Base-by-base conservation (phyloP, 768 basidiomycete genomes). In the Amanita fuliginea region DNA sequence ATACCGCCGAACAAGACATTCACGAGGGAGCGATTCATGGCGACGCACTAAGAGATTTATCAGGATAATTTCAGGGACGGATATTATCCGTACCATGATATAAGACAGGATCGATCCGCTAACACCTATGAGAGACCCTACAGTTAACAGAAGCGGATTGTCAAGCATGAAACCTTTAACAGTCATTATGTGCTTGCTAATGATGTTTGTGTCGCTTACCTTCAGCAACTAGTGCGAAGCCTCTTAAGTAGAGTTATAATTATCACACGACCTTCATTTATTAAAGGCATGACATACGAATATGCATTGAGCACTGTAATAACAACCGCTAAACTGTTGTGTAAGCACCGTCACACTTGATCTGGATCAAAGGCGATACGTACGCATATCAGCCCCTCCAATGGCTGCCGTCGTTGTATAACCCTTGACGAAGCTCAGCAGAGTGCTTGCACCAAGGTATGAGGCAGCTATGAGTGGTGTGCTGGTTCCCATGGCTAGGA, bases 1-100 rank as follows among this genome's bases (percentile, higher is more conserved):
- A 90, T 85, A n/a, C 90, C 90, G 35, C 90, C 90, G 60, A 93
- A 93, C 7, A 93, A 71, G 14, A 92, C 90, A 55, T 92, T 93
- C 14, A 80, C 75, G 49, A 87, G 66, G 9, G 86, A 90, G 35
- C 90, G 76, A 66, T 93, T 93, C 90, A 93, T 93, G 13, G 90
- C 89, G 50, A 90, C 82, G 59, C 90, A 93, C 90, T 92, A 45
- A 11, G 34, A 51, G 46, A 18, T 13, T 37, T 19, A 46, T 54
- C 24, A 51, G 44, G 8, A 41, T 13, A 34, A 6, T 32, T 16
- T 33, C 24, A 8, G 37, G 24, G 14, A 41, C 42, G 35, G 18
- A 28, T 37, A 14, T 18, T 18, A 13, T 44, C 14, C 26, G 55
- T 56, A 88, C 90, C 90, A 92, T 93, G 60, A 93, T 91, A 57